Evolutionary conservation across 176 grass and related monocot species (phyloP).

Genomic region (Melocanna baccifera): DNA sequence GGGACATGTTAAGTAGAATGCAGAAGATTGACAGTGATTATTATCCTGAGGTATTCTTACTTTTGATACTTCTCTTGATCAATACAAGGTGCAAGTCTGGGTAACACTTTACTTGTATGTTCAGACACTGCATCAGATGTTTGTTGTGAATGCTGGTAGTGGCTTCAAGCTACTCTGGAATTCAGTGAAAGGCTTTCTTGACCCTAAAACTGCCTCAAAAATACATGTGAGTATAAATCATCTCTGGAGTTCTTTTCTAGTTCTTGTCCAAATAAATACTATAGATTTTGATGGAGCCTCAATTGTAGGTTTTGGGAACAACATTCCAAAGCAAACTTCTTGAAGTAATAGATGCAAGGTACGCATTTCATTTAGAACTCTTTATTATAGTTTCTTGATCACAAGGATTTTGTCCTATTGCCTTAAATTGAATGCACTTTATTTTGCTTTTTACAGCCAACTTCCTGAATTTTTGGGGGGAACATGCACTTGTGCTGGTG

Average conservation of each 20-base stretch:
- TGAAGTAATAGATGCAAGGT: slow-evolving; percentile 88
- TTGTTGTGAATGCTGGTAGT: slow-evolving; percentile 83
- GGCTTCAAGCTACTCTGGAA: slow-evolving; percentile 97
- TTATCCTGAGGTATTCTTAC: slow-evolving; percentile 73
- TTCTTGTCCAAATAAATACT: neutral
- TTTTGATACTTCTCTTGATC: slow-evolving; percentile 7
- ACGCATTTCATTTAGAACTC: neutral
- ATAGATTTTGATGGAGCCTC: slow-evolving; percentile 9
- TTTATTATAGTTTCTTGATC: neutral
- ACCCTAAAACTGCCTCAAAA: slow-evolving; percentile 86
- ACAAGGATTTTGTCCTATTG: neutral
- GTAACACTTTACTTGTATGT: slow-evolving; percentile 21
- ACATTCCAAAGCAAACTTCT: slow-evolving; percentile 86
- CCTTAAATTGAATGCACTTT: neutral
- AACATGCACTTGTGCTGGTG: slow-evolving; percentile 59
- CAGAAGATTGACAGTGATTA: slow-evolving; percentile 93
- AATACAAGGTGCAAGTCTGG: neutral
- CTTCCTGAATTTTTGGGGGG: slow-evolving; percentile 94
- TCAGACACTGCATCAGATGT: slow-evolving; percentile 97
- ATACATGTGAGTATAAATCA: slow-evolving; percentile 71
- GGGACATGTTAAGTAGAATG: slow-evolving; percentile 78
- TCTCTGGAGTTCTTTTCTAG: neutral
- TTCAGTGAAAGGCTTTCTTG: slow-evolving; percentile 94
- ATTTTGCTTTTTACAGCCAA: slow-evolving; percentile 56
- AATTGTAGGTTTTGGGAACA: slow-evolving; percentile 79